Evolutionary conservation across 768 basidiomycete genomes (phyloP).

Genomic region (Pisolithus marmoratus): DNA sequence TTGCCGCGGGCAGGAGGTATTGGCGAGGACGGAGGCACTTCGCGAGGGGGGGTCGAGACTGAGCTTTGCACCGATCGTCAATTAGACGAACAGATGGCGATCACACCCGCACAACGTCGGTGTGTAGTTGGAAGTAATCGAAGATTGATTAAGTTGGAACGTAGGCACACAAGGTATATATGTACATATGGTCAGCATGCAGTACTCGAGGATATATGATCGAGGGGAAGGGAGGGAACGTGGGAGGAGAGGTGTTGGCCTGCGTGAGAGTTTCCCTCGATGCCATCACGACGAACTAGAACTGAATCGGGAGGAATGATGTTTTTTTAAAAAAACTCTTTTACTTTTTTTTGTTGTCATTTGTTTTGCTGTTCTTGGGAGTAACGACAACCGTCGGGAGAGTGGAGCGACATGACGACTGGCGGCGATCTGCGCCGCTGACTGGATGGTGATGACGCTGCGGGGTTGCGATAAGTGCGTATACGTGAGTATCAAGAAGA

Average conservation of each 20-base stretch:
- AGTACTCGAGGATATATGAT: background rate
- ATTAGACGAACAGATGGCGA: background rate
- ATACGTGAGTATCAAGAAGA: background rate
- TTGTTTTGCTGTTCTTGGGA: background rate
- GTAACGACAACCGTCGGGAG: background rate
- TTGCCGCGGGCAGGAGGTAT: background rate
- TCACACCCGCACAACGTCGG: background rate
- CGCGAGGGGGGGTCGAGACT: background rate
- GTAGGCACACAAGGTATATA: background rate
- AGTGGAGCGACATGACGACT: background rate
- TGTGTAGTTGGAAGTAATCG: background rate
- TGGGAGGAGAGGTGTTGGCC: background rate
- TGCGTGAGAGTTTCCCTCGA: background rate
- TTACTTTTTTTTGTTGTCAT: too few species aligned
- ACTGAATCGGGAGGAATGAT: background rate
- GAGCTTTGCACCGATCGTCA: background rate
- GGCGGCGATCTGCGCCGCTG: conserved; percentile 8
- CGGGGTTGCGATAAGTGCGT: background rate
- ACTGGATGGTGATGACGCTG: background rate
- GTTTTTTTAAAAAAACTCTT: too few species aligned
- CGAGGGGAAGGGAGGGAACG: background rate
- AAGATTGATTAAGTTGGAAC: background rate
- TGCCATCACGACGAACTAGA: background rate
- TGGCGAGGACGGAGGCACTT: conserved; percentile 1
- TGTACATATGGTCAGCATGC: background rate